Evolutionary conservation across 345 rosid species (phyloP).

Genomic region (Trapa bicornis): DNA sequence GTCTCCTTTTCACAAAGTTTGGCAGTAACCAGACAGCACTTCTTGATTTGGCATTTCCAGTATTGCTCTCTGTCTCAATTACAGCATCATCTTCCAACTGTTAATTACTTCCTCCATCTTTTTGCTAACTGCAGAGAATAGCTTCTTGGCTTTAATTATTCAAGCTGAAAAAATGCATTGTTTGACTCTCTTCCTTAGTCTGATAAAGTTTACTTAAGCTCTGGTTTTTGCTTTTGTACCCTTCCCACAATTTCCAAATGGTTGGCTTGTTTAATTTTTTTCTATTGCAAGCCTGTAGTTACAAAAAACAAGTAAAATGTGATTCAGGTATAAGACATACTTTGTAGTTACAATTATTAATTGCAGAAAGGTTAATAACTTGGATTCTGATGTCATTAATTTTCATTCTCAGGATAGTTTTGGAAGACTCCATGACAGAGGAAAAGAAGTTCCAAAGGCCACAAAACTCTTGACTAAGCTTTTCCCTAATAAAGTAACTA

Average conservation of each 20-base stretch:
- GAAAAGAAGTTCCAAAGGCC: slow-evolving; percentile 66
- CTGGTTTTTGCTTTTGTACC: neutral
- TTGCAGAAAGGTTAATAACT: neutral
- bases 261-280: neutral
- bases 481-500: slow-evolving; percentile 76
- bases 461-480: slow-evolving; percentile 59
- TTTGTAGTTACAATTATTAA: neutral
- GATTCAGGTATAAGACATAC: neutral
- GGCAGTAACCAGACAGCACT: slow-evolving; percentile 79
- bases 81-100: neutral
- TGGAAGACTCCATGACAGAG: slow-evolving; percentile 62
- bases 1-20: slow-evolving; percentile 72
- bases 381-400: slow-evolving; percentile 7
- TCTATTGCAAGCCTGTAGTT: neutral
- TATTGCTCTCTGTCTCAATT: slow-evolving; percentile 14
- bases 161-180: neutral
- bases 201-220: neutral
- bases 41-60: slow-evolving; percentile 85
- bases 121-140: neutral
- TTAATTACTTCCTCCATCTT: neutral
- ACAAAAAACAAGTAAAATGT: neutral
- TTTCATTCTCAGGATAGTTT: slow-evolving; percentile 58
- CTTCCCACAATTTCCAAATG: neutral
- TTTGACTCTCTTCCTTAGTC: neutral
- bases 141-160: neutral